phyloP scores from a whole-genome alignment of 202 grass and related monocot genomes.

The Panicum hallii region DNA sequence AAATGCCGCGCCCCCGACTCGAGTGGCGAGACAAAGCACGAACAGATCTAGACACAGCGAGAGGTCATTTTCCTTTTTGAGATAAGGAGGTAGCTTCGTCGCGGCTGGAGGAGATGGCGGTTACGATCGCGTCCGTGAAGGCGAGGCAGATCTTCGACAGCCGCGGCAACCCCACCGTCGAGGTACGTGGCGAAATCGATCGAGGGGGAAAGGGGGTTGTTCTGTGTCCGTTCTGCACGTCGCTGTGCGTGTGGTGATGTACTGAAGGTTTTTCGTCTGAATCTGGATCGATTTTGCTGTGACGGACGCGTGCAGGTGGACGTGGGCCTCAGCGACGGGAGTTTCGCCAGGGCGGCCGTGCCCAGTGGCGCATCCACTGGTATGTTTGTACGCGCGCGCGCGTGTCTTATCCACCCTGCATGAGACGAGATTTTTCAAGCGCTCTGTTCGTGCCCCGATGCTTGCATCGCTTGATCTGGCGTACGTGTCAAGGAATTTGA shows the following conservation, averaged over 20 bases:
- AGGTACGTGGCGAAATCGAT: slow-evolving; percentile 48
- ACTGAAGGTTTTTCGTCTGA: too few species aligned
- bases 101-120: slow-evolving; percentile 39
- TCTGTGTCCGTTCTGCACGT: neutral
- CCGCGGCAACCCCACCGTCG: slow-evolving; percentile 95
- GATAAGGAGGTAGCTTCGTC: neutral
- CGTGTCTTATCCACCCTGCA: too few species aligned
- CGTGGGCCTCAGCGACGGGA: slow-evolving; percentile 61
- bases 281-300: neutral
- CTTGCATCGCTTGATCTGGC: neutral
- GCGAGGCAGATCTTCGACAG: slow-evolving; percentile 97
- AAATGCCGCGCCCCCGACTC: slow-evolving; percentile 1
- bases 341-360: slow-evolving; percentile 77
- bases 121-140: slow-evolving; percentile 65
- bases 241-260: too few species aligned
- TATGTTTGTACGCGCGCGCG: slow-evolving; percentile 8
- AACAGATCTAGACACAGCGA: neutral
- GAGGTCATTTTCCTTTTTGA: neutral
- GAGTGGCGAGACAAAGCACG: neutral
- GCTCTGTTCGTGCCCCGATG: neutral
- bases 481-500: neutral
- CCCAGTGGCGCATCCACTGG: slow-evolving; percentile 95
- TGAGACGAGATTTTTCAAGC: neutral
- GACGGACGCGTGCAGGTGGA: slow-evolving; percentile 56
- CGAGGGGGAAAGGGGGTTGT: neutral